These are phyloP conservation scores for Fonsecaea monophora DNA, from an alignment of 2,329 filamentous ascomycete genomes.

Conservation along the genomic window DNA sequence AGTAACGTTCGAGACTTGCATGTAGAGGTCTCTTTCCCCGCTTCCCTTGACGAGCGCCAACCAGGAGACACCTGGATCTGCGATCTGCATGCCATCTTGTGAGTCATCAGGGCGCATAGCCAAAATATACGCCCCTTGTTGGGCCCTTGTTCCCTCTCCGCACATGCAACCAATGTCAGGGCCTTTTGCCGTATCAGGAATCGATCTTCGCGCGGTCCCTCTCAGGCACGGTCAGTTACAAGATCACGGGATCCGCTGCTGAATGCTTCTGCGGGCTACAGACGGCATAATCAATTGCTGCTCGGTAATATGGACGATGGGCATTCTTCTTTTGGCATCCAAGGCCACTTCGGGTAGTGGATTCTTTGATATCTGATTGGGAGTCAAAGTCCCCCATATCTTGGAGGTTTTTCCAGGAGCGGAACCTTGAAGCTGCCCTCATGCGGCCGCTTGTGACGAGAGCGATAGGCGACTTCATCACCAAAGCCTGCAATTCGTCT, in stretches of 20 bases:
- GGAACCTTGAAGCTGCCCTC: background rate
- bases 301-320: background rate
- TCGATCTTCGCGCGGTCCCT: background rate
- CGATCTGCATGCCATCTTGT: slow-evolving; percentile 5
- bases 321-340: background rate
- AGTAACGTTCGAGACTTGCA: background rate
- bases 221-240: background rate
- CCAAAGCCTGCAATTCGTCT: background rate
- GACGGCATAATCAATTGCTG: background rate
- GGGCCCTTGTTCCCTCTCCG: background rate
- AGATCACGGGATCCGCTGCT: background rate
- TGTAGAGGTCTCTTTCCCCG: background rate
- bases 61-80: background rate
- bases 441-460: background rate
- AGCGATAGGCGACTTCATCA: background rate
- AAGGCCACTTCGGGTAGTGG: background rate
- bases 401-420: background rate
- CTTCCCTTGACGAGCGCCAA: background rate
- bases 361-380: background rate
- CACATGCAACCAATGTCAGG: background rate
- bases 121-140: background rate
- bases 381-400: background rate
- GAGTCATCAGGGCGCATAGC: background rate
- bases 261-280: background rate
- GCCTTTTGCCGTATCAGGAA: background rate